Evolutionary conservation across 192 early-diverging fungal genomes (phyloP), one percentile per base, ranked within the genome.

Genomic region (Dispira simplex): DNA sequence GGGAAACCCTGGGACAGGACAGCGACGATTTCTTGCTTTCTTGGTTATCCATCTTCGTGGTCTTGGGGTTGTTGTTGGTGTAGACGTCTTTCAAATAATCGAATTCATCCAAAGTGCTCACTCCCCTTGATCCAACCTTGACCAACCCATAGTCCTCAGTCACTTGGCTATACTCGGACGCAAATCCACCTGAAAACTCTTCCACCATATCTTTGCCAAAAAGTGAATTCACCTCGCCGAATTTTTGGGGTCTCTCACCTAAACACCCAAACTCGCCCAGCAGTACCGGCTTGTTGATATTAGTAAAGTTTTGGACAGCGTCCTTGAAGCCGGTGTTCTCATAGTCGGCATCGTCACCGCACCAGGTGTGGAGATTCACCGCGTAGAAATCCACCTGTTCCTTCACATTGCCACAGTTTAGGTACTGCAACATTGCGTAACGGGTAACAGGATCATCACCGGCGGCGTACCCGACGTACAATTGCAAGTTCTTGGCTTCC

Each of bases 241-340:
- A 89, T 0, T 68, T 70, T 46, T 85, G 83, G 11, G 87, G 87
- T 14, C 80, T 70, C 20, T 86, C 74, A 10, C 70, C 47, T 67
- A 87, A 86, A 70, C 87, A 89, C 5, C 87, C 87, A 67, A 77
- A 89, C 73, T 89, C 87, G 64, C 83, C 82, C 52, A 89, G 66
- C 55, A 89, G 73, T 25, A 85, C 82, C 21, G 85, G 87, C 43
- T 86, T 80, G 21, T 73, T 74, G 63, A 84, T 83, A 21, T 72
- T 73, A 18, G 72, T 72, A 65, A 85, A 78, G 63, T 87, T 83
- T 48, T 74, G 73, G 11, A 83, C 84, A 44, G 84, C 79, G 39
- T 84, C 81, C 8, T 73, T 74, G 67, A 83, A 89, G 10, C 87
- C 87, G 0, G 84, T 85, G 3, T 79, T 79, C 66, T 83, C 54